Evolutionary conservation across 2,329 filamentous ascomycete species (phyloP), one percentile per base, ranked within the genome.

Genomic region (Xylariomycetidae sp.): DNA sequence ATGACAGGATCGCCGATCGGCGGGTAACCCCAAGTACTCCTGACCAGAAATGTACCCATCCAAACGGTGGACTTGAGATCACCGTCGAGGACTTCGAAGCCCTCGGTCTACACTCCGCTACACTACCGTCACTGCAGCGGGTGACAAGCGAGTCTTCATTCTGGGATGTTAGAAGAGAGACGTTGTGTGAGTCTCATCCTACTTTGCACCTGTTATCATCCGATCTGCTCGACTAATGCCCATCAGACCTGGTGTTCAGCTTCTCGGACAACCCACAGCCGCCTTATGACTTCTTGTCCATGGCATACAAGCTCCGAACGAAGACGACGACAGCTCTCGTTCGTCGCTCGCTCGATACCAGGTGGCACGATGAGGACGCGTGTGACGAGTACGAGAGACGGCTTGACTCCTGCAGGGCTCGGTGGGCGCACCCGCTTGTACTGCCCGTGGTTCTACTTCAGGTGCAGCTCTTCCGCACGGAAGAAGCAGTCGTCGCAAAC

Each of bases 381-480:
- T 53, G 67, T 8, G 60, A 66, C 36, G 64, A 68, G 39, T 68
- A 68, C 38, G 65, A 67, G 41, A 53, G 59, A 22, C 60, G 65
- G 3, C 53, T 68, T 14, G 63, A 68, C 40, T 62, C 63, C 4
- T 67, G 63, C 41, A 57, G 57, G 23, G 49, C 55, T 2, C 63
- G 66, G 29, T 68, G 65, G 65, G 59, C 63, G 4, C 65, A 68
- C 35, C 65, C 65, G 2, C 53, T 68, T 6, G 59, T 68, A 33
- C 60, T 60, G 17, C 62, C 65, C 0, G 63, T 67, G 5, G 61
- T 68, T 9, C 48, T 68, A n/a, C 52, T 68, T 0, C 65, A 68
- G 36, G 64, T 68, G 8, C 64, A 68, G 29, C 58, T 67, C 22
- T 56, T 63, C 42, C 60, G 62, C 24, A 65, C 63, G 3, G 64